These are phyloP conservation scores for Perkinsus olseni DNA, from an alignment of 169 alveolate species.

Conservation along the genomic window DNA sequence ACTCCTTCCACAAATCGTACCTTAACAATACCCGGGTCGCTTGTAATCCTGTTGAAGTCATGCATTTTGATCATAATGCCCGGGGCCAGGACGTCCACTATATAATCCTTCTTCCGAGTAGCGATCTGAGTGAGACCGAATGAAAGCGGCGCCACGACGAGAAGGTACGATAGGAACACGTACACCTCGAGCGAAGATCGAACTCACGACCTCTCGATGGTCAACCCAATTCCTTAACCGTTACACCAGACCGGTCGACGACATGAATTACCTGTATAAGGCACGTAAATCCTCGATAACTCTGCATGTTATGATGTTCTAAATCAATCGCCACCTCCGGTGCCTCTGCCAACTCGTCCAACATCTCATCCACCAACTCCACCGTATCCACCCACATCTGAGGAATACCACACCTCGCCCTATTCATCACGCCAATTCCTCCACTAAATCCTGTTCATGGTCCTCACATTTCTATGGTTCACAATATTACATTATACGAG, in stretches of 20 bases:
- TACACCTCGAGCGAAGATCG: not conserved
- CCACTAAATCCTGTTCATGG: no score
- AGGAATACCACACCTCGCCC: not conserved
- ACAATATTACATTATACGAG: no score
- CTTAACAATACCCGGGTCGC: not conserved
- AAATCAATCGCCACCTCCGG: constrained; percentile 68
- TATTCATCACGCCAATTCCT: no score
- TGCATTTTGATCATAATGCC: not conserved
- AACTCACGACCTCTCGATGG: not conserved
- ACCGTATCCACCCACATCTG: not conserved
- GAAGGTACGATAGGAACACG: no score
- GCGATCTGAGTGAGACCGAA: constrained; percentile 37
- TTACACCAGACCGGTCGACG: no score
- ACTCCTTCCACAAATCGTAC: not conserved
- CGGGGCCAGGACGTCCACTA: not conserved
- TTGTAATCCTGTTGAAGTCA: not conserved
- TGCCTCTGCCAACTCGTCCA: not conserved
- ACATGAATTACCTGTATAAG: constrained; percentile 49
- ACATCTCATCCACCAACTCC: not conserved
- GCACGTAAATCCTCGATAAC: constrained; percentile 78
- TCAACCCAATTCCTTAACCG: not conserved
- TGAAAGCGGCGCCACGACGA: no score
- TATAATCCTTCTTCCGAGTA: not conserved
- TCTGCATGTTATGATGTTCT: constrained; percentile 67
- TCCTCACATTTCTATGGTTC: no score